These are phyloP conservation scores for Verbascum thapsus DNA, from an alignment of 257 asterid species.

Conservation along the genomic window DNA sequence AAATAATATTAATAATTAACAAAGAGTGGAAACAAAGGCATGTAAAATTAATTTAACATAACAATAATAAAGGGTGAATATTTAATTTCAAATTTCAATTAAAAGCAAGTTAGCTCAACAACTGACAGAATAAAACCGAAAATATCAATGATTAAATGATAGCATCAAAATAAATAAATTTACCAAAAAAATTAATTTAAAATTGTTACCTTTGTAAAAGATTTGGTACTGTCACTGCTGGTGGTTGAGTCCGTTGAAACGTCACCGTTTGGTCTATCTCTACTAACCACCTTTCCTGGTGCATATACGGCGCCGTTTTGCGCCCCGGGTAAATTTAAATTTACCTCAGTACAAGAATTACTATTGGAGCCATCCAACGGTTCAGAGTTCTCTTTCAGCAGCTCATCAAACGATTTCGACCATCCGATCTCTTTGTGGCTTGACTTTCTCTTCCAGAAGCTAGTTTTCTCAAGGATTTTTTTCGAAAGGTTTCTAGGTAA, in stretches of 20 bases:
- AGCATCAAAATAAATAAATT: background rate
- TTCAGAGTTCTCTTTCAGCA: slow-evolving; percentile 31
- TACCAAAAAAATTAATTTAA: no score
- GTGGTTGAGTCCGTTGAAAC: slow-evolving; percentile 37
- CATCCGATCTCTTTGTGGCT: slow-evolving; percentile 40
- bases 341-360: slow-evolving; percentile 31
- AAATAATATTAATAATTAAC: background rate
- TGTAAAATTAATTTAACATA: background rate
- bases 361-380: slow-evolving; percentile 25
- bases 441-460: slow-evolving; percentile 44
- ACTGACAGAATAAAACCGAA: background rate
- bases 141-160: background rate
- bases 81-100: background rate
- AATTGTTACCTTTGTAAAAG: slow-evolving; percentile 46
- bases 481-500: slow-evolving; percentile 41
- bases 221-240: slow-evolving; percentile 35
- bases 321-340: slow-evolving; percentile 23
- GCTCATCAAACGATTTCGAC: slow-evolving; percentile 40
- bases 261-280: slow-evolving; percentile 33
- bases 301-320: slow-evolving; percentile 24
- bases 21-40: slow-evolving; percentile 9
- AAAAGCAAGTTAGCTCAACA: slow-evolving; percentile 23
- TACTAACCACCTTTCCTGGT: slow-evolving; percentile 19
- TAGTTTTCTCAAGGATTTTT: slow-evolving; percentile 41
- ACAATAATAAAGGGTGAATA: background rate